These are phyloP conservation scores for Cordyceps militaris DNA, from an alignment of 2,329 filamentous ascomycete species.

Conservation along the genomic window DNA sequence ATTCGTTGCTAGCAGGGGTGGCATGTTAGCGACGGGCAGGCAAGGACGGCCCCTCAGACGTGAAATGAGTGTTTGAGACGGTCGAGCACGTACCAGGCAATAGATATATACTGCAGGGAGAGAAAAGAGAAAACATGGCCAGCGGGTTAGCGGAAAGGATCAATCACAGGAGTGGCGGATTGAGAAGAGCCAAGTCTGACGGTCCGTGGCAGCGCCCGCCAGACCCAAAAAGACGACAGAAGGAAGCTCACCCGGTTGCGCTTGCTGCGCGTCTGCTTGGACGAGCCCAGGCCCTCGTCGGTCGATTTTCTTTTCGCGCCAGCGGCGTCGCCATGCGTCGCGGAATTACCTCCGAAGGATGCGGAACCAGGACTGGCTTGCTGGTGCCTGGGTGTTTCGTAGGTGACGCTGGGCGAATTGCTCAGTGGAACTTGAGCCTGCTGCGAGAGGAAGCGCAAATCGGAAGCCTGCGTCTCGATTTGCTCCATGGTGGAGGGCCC, in stretches of 20 bases:
- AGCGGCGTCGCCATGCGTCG: slow-evolving; percentile 21
- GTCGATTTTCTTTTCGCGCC: slow-evolving; percentile 32
- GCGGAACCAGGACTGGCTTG: slow-evolving; percentile 33
- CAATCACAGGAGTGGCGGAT: neutral
- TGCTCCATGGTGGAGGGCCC: slow-evolving; percentile 38
- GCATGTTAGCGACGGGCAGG: neutral
- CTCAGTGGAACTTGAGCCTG: slow-evolving; percentile 29
- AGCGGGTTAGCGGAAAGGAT: neutral
- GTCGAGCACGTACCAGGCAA: slow-evolving; percentile 46
- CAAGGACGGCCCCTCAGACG: neutral
- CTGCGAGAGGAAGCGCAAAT: slow-evolving; percentile 45
- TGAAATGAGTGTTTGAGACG: slow-evolving; percentile 2
- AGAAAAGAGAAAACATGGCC: neutral
- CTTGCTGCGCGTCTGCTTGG: slow-evolving; percentile 52
- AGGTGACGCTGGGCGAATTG: slow-evolving; percentile 24
- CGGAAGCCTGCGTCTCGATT: slow-evolving; percentile 47
- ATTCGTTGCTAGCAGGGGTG: slow-evolving; percentile 51
- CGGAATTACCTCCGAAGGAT: slow-evolving; percentile 44
- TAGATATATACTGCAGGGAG: slow-evolving; percentile 47
- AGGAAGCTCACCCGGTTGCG: slow-evolving; percentile 46
- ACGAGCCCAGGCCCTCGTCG: slow-evolving; percentile 31
- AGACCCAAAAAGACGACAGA: neutral
- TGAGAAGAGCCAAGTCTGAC: neutral
- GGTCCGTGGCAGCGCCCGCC: neutral
- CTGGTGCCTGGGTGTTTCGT: slow-evolving; percentile 27